Base-by-base conservation (phyloP, 2,329 filamentous ascomycete species). In the Botrytis hyacinthi region DNA sequence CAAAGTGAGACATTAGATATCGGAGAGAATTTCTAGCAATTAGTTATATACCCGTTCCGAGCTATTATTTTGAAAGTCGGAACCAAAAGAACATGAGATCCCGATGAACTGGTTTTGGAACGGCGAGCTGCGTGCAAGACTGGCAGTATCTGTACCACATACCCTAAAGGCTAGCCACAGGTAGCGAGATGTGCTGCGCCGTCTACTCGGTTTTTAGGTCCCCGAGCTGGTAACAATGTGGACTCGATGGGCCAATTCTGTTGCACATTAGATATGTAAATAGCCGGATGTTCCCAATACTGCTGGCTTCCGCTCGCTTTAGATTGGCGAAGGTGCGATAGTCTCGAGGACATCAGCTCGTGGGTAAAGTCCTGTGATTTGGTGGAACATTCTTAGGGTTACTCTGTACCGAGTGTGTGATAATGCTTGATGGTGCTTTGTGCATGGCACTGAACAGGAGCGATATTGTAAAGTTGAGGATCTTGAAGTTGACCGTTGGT, bases 181-280 rank as follows among this genome's bases (percentile, higher is more conserved):
- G 46, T 54, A 48, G 40, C 29, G 51, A 73, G 44, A 73, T 73
- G 71, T 73, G 71, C 71, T 73, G 71, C 71, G 71, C 71, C 71
- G 71, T 73, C 71, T 73, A 73, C 63, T 73, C 71, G 71, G 71
- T 37, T 69, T 73, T 69, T 26, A 73, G 71, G 71, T 73, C 71
- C 71, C 71, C 71, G 71, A 73, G 54, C 71, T 51, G 71, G 71
- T 73, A 73, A 73, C 71, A 61, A 69, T 51, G 40, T 26, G 51
- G 71, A 73, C 63, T 73, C 63, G 71, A 73, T 46, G 40, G n/a
- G 63, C 59, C 10, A 68, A 68, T 68, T 22, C 51, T 69, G 71
- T 73, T 68, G 71, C 54, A 73, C 71, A n/a, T n/a, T 61, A 44
- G 26, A 60, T 48, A 73, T 73, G 71, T 69, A 73, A 40, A 73